These are phyloP conservation scores for Kurtzmaniella quercitrusa DNA, from an alignment of 1,139 yeast species.

Conservation along the genomic window DNA sequence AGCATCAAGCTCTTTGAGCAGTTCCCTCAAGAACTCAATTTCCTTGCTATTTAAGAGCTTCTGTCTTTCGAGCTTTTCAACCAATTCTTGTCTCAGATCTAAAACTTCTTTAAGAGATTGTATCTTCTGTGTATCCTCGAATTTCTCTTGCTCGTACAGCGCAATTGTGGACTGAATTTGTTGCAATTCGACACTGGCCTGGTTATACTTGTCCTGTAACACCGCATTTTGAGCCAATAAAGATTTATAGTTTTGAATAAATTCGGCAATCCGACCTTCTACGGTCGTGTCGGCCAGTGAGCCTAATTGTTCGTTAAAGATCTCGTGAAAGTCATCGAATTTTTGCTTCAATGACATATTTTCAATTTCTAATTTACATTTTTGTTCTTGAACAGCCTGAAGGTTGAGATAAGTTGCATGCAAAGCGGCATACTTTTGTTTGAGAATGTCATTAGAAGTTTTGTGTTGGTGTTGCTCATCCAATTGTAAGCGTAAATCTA, in stretches of 20 bases:
- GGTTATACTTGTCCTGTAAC: slow-evolving; percentile 33
- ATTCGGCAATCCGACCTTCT: slow-evolving; percentile 21
- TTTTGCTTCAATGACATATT: slow-evolving; percentile 44
- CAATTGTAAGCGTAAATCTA: slow-evolving; percentile 24
- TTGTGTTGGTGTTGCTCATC: slow-evolving; percentile 36
- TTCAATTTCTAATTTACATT: slow-evolving; percentile 51
- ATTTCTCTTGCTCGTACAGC: slow-evolving; percentile 19
- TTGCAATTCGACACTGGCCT: slow-evolving; percentile 21
- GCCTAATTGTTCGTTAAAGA: slow-evolving; percentile 14
- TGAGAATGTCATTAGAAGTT: slow-evolving; percentile 36
- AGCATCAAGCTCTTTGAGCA: slow-evolving; percentile 31
- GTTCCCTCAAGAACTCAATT: slow-evolving; percentile 52
- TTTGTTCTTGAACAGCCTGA: slow-evolving; percentile 43
- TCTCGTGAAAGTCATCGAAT: slow-evolving; percentile 30
- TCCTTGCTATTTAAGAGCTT: slow-evolving; percentile 56
- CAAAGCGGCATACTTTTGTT: slow-evolving; percentile 34
- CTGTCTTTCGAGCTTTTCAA: slow-evolving; percentile 50
- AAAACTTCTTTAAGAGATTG: slow-evolving; percentile 20
- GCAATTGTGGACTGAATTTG: slow-evolving; percentile 14
- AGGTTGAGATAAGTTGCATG: slow-evolving; percentile 34
- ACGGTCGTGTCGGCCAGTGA: slow-evolving; percentile 18
- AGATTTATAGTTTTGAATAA: slow-evolving; percentile 31
- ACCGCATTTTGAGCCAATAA: slow-evolving; percentile 36
- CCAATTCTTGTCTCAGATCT: slow-evolving; percentile 25
- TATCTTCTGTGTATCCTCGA: slow-evolving; percentile 12